phyloP scores from a whole-genome alignment of 192 early-diverging fungal genomes.

The Chytriomyces hyalinus region DNA sequence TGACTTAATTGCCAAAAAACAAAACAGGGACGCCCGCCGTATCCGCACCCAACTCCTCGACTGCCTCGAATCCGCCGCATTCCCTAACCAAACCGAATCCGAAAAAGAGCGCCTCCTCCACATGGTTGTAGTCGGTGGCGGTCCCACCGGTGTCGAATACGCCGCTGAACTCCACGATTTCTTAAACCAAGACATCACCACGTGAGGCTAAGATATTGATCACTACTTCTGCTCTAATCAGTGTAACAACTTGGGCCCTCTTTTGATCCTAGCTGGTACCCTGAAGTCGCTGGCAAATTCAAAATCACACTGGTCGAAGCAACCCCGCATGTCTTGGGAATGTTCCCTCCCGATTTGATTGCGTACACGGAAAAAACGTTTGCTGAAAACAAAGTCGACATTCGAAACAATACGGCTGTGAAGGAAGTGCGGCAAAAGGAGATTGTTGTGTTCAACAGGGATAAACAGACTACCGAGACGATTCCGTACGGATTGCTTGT shows the following conservation, averaged over 20 bases:
- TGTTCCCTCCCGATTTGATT: constrained; percentile 79
- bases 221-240: not conserved
- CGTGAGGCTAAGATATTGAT: constrained; percentile 35
- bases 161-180: constrained; percentile 86
- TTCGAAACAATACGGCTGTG: constrained; percentile 79
- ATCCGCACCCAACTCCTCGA: constrained; percentile 80
- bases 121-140: constrained; percentile 61
- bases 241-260: not conserved
- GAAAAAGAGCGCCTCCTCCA: constrained; percentile 77
- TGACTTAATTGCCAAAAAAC: constrained; percentile 5
- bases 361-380: constrained; percentile 82
- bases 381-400: constrained; percentile 73
- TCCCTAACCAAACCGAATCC: constrained; percentile 72
- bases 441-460: constrained; percentile 68
- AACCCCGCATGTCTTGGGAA: constrained; percentile 72
- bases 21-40: constrained; percentile 76
- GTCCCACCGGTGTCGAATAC: constrained; percentile 68
- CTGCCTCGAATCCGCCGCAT: constrained; percentile 68
- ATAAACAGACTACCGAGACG: constrained; percentile 58
- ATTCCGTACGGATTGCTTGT: constrained; percentile 81
- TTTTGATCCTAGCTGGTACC: constrained; percentile 65
- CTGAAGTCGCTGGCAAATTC: constrained; percentile 76
- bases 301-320: constrained; percentile 78
- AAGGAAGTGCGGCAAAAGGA: constrained; percentile 78
- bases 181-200: constrained; percentile 63